These are phyloP conservation scores for Zygoascus bituminiphila DNA, from an alignment of 805 yeast genomes.

Conservation along the genomic window DNA sequence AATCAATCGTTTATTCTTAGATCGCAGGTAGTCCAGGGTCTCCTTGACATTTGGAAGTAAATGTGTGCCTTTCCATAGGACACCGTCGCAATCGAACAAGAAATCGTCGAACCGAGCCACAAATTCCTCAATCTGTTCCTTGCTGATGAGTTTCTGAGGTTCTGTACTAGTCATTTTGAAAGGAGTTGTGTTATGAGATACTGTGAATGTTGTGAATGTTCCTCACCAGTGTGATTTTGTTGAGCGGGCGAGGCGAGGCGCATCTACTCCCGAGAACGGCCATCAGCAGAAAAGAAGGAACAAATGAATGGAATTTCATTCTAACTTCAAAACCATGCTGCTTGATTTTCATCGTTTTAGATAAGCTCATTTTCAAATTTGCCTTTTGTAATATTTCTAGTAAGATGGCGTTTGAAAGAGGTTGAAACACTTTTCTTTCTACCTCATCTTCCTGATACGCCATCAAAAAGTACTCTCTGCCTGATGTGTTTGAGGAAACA, in stretches of 20 bases:
- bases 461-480: too few relatives aligned
- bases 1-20: constrained; percentile 54
- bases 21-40: constrained; percentile 54
- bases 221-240: background rate
- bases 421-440: too few relatives aligned
- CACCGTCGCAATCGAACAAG: constrained; percentile 96
- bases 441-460: too few relatives aligned
- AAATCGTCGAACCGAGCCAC: constrained; percentile 71
- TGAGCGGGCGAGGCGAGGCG: too few relatives aligned
- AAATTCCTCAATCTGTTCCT: constrained; percentile 33
- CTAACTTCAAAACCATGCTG: background rate
- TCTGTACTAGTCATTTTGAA: background rate
- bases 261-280: background rate
- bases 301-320: background rate
- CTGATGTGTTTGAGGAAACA: too few relatives aligned
- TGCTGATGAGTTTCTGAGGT: constrained; percentile 19
- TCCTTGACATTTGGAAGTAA: constrained; percentile 72
- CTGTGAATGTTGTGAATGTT: background rate
- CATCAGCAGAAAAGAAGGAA: background rate
- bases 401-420: too few relatives aligned
- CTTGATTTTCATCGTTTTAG: background rate
- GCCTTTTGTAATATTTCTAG: too few relatives aligned
- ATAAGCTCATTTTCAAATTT: too few relatives aligned
- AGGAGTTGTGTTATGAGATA: background rate
- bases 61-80: constrained; percentile 84